phyloP scores from a whole-genome alignment of 306 rosid species.

The Citrullus mucosospermus region DNA sequence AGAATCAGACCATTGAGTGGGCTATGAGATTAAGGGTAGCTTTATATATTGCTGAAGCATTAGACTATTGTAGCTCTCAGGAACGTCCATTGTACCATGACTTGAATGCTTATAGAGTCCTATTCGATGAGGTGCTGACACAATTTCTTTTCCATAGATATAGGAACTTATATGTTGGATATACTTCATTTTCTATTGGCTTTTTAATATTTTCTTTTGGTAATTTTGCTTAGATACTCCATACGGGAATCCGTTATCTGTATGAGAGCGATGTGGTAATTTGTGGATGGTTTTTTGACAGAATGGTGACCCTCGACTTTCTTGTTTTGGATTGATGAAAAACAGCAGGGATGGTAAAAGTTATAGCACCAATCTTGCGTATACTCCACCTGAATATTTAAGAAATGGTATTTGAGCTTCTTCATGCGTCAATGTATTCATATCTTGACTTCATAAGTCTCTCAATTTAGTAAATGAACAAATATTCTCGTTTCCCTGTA shows the following conservation, averaged over 20 bases:
- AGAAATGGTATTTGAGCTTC: slow-evolving; percentile 37
- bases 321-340: slow-evolving; percentile 82
- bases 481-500: not conserved
- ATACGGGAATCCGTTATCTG: not conserved
- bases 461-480: not conserved
- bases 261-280: slow-evolving; percentile 9
- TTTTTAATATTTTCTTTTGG: not conserved
- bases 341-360: slow-evolving; percentile 81
- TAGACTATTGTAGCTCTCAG: slow-evolving; percentile 47
- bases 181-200: not conserved
- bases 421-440: not conserved
- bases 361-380: slow-evolving; percentile 78
- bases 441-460: not conserved
- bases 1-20: slow-evolving; percentile 79
- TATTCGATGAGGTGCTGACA: slow-evolving; percentile 58
- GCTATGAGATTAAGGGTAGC: slow-evolving; percentile 73
- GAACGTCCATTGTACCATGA: slow-evolving; percentile 68
- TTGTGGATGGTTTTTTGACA: slow-evolving; percentile 27
- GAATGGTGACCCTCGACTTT: slow-evolving; percentile 78
- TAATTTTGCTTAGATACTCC: not conserved
- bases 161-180: not conserved
- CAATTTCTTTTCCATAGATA: not conserved
- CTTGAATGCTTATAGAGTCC: slow-evolving; percentile 67
- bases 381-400: slow-evolving; percentile 79
- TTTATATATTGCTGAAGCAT: slow-evolving; percentile 52